These are phyloP conservation scores for Tubosaeta sp. DNA, from an alignment of 768 basidiomycete genomes.

Conservation along the genomic window DNA sequence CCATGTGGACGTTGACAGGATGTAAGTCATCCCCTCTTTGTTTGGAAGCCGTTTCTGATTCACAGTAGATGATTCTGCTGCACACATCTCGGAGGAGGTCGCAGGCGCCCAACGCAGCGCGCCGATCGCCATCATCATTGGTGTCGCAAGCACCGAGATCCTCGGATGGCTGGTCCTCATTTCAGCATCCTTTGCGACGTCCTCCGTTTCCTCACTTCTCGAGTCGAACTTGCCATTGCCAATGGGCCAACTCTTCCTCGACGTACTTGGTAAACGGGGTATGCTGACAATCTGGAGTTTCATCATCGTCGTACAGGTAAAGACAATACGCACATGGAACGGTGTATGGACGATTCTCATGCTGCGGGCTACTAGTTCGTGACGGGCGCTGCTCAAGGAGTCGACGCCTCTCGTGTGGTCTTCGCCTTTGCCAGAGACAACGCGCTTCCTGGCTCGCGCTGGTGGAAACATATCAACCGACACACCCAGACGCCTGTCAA, in stretches of 20 bases:
- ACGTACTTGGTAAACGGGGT: conserved; percentile 61
- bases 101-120: conserved; percentile 60
- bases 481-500: conserved; percentile 67
- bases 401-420: conserved; percentile 71
- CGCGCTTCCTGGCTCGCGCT: conserved; percentile 66
- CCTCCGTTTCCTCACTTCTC: conserved; percentile 50
- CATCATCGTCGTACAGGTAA: conserved; percentile 59
- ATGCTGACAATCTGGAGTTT: conserved; percentile 72
- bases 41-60: not conserved
- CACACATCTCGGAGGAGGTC: conserved; percentile 71
- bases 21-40: conserved; percentile 39
- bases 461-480: conserved; percentile 60
- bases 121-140: conserved; percentile 53
- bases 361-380: conserved; percentile 43
- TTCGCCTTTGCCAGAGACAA: conserved; percentile 75
- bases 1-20: conserved; percentile 79
- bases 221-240: conserved; percentile 51
- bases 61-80: conserved; percentile 64
- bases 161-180: conserved; percentile 66
- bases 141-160: conserved; percentile 20
- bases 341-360: not conserved
- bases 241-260: conserved; percentile 69
- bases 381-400: conserved; percentile 69
- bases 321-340: not conserved
- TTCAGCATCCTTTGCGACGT: conserved; percentile 59